A percentile compares a stretch with the other conserved stretches of the same genome.
These are phyloP conservation scores for Rachicladosporium sp. DNA, from an alignment of 2,329 filamentous ascomycete genomes.

Conservation along the genomic window DNA sequence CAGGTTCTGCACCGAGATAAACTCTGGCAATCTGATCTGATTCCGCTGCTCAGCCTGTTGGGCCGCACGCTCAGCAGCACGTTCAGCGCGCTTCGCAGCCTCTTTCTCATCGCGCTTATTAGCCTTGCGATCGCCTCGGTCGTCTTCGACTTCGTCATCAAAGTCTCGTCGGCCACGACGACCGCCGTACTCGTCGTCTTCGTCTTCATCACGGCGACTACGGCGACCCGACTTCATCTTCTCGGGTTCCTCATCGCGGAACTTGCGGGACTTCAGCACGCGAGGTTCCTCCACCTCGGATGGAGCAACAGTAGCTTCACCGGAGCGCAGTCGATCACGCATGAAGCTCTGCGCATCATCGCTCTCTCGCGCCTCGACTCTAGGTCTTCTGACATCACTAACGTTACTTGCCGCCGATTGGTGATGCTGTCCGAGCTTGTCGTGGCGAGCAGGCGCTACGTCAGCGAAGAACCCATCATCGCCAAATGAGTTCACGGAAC, in stretches of 20 bases:
- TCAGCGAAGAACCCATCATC: too few species aligned
- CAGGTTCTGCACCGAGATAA: slow-evolving; percentile 76
- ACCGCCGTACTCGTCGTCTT: slow-evolving; percentile 15
- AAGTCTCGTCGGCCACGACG: slow-evolving; percentile 9
- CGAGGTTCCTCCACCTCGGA: slow-evolving; percentile 3
- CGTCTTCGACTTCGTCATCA: slow-evolving; percentile 6
- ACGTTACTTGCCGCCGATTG: too few species aligned
- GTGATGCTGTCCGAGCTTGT: too few species aligned
- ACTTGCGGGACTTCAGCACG: slow-evolving; percentile 10
- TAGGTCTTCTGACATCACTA: too few species aligned
- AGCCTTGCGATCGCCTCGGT: slow-evolving; percentile 8
- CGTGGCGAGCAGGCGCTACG: too few species aligned
- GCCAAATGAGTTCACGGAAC: too few species aligned
- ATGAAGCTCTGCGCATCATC: too few species aligned
- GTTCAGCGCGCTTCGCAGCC: slow-evolving; percentile 12
- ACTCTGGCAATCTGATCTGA: slow-evolving; percentile 72
- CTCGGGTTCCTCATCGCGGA: slow-evolving; percentile 7
- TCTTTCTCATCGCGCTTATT: slow-evolving; percentile 9
- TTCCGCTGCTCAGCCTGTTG: slow-evolving; percentile 31
- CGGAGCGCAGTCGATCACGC: too few species aligned
- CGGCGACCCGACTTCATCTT: slow-evolving; percentile 7
- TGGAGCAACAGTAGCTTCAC: too few species aligned
- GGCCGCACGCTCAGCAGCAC: slow-evolving; percentile 16
- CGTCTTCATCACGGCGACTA: slow-evolving; percentile 14
- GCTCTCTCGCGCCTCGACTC: too few species aligned